Base-by-base conservation (phyloP, 2,329 filamentous ascomycete genomes). In the Pseudopyricularia cyperi region DNA sequence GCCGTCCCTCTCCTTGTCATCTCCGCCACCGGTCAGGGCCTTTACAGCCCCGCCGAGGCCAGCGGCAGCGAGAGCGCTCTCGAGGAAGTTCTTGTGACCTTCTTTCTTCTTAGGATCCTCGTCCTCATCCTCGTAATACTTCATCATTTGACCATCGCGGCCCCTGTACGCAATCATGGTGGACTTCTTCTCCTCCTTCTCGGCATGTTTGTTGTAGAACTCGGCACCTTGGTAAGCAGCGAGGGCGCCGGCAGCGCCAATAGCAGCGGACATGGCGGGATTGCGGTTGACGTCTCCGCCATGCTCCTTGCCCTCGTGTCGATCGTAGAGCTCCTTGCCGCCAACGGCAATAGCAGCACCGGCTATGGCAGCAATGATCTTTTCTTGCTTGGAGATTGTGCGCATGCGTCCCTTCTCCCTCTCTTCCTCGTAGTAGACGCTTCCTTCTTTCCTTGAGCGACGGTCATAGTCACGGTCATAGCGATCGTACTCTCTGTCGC, bases 301-400 rank as follows among this genome's bases (percentile, higher is more conserved):
- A 3, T 77, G 71, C 52, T 74, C 63, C 57, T 71, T 75, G 55
- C 73, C 78, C 59, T 83, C 76, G 57, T 70, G 75, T 55, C 80
- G 79, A 59, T 85, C 80, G 62, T 75, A 84, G 4, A 83, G 65
- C 62, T 85, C 81, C 65, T 85, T 84, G 50, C 78, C 78, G 50
- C 80, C 80, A 9, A 79, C 77, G n/a, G 79, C 77, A 22, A 84
- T 66, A 32, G 80, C 77, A 51, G 80, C 81, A 42, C 81, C 81
- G 34, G 78, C 76, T 33, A 83, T 73, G n/a, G 79, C 81, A 22
- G 80, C 80, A 47, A 83, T 72, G 56, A 84, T 80, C 66, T 83
- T 82, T 57, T 84, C 75, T 59, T 83, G 77, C 66, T 82, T 78
- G 55, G 74, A 74, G 54, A 83, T 67, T 54, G 75, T 70, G 58